Evolutionary conservation across 1,284 basidiomycete genomes (phyloP).

Genomic region (Golubevia pallescens): DNA sequence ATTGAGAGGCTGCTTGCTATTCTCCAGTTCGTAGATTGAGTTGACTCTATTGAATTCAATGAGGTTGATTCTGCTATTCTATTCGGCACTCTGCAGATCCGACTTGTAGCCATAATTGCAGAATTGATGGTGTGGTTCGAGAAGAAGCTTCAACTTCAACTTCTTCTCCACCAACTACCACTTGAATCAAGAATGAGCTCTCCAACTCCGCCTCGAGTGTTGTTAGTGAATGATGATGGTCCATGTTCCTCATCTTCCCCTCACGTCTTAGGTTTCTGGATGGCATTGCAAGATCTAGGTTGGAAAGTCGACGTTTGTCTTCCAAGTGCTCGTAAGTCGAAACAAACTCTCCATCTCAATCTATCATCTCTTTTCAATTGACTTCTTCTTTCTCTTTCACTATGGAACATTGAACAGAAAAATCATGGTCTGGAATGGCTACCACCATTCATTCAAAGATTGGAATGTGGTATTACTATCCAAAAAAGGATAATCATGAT

Average conservation of each 20-base stretch:
- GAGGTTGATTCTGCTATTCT: no score
- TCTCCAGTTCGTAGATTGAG: no score
- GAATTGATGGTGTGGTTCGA: no score
- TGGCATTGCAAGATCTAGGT: slow-evolving; percentile 30
- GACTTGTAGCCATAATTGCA: no score
- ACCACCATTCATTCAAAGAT: slow-evolving; percentile 34
- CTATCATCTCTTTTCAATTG: not conserved
- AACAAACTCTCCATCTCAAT: not conserved
- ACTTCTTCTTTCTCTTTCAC: not conserved
- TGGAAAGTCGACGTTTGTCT: slow-evolving; percentile 58
- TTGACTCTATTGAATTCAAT: no score
- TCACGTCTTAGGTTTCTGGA: slow-evolving; percentile 50
- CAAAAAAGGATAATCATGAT: slow-evolving; percentile 33
- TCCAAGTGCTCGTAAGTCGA: slow-evolving; percentile 35
- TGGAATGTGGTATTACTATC: slow-evolving; percentile 63
- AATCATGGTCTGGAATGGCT: slow-evolving; percentile 51
- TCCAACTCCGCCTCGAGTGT: slow-evolving; percentile 18
- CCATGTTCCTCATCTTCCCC: slow-evolving; percentile 48
- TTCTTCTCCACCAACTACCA: no score
- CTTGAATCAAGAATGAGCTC: no score
- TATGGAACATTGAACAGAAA: slow-evolving; percentile 12
- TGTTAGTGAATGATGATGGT: slow-evolving; percentile 61
- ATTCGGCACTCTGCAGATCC: no score
- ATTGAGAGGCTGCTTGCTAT: no score
- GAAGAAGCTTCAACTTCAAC: no score